Evolutionary conservation across 495 filamentous ascomycete genomes (phyloP).

Genomic region (Trichoderma orchidacearum): DNA sequence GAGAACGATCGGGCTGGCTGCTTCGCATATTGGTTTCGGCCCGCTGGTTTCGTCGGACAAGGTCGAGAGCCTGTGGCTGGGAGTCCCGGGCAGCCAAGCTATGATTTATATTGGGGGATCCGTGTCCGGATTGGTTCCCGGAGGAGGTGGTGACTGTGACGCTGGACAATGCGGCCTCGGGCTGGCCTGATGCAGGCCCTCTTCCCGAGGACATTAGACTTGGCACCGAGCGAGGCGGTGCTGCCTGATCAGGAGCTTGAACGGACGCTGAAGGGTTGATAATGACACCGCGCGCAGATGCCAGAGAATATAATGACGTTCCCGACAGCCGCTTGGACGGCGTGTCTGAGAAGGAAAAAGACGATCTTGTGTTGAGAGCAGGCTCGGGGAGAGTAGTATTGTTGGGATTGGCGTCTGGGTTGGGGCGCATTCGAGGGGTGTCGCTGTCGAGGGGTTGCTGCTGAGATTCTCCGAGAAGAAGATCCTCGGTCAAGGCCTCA

Average conservation of each 20-base stretch:
- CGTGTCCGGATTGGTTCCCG: conserved; percentile 17
- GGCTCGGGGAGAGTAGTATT: conserved; percentile 28
- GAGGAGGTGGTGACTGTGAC: conserved; percentile 42
- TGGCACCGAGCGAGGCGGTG: conserved; percentile 15
- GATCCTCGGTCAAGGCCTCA: conserved; percentile 16
- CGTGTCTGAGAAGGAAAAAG: conserved; percentile 21
- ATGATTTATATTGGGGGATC: conserved; percentile 12
- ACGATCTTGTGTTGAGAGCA: conserved; percentile 25
- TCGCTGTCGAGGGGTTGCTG: conserved; percentile 14
- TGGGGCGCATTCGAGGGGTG: conserved; percentile 22
- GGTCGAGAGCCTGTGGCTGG: conserved; percentile 17
- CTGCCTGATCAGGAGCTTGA: conserved; percentile 26
- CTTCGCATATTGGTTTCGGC: neutral
- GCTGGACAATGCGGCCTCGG: conserved; percentile 38
- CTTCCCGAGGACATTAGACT: conserved; percentile 24
- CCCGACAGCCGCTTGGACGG: conserved; percentile 51
- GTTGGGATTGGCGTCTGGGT: neutral
- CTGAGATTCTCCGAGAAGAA: neutral
- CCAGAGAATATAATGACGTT: conserved; percentile 50
- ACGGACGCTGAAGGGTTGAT: conserved; percentile 21
- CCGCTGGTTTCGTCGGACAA: conserved; percentile 14
- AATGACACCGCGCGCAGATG: conserved; percentile 34
- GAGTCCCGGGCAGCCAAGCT: conserved; percentile 30
- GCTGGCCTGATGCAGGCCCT: conserved; percentile 17
- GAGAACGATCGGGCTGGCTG: conserved; percentile 40